phyloP scores from a whole-genome alignment of 1,284 basidiomycete species.

The Pseudozyma sp. region DNA sequence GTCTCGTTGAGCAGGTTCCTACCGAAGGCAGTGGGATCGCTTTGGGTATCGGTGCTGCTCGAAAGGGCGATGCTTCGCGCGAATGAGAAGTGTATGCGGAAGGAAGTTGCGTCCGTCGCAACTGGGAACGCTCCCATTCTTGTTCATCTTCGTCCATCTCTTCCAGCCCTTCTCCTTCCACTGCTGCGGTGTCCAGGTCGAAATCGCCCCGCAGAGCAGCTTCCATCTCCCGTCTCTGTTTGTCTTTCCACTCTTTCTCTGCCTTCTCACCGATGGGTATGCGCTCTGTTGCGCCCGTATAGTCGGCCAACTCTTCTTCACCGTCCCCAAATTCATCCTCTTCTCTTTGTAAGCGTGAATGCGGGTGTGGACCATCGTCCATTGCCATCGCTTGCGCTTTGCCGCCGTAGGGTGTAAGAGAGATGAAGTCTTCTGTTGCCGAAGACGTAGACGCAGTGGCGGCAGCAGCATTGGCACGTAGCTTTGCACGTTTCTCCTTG shows the following conservation, averaged over 20 bases:
- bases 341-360: conserved; percentile 58
- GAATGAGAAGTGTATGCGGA: conserved; percentile 6
- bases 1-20: conserved; percentile 47
- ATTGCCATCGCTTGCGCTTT: conserved; percentile 17
- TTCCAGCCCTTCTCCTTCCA: conserved; percentile 67
- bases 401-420: conserved; percentile 19
- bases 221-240: conserved; percentile 46
- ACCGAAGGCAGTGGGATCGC: conserved; percentile 53
- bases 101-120: conserved; percentile 43
- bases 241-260: conserved; percentile 32
- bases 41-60: conserved; percentile 50
- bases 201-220: conserved; percentile 40
- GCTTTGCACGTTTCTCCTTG: conserved; percentile 53
- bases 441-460: neutral
- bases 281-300: conserved; percentile 61
- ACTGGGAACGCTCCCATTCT: conserved; percentile 67
- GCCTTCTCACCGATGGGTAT: conserved; percentile 57
- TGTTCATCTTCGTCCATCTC: conserved; percentile 80
- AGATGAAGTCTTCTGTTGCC: conserved; percentile 47
- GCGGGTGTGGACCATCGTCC: conserved; percentile 54
- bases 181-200: conserved; percentile 72
- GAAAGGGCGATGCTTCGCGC: conserved; percentile 50
- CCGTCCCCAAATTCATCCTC: conserved; percentile 63
- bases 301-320: conserved; percentile 64
- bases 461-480: conserved; percentile 26